Percentiles rank a stretch among this genome's conserved stretches.
Conservation (phyloP, 176 grass and related monocot genomes). For the Carex myosuroides region DNA sequence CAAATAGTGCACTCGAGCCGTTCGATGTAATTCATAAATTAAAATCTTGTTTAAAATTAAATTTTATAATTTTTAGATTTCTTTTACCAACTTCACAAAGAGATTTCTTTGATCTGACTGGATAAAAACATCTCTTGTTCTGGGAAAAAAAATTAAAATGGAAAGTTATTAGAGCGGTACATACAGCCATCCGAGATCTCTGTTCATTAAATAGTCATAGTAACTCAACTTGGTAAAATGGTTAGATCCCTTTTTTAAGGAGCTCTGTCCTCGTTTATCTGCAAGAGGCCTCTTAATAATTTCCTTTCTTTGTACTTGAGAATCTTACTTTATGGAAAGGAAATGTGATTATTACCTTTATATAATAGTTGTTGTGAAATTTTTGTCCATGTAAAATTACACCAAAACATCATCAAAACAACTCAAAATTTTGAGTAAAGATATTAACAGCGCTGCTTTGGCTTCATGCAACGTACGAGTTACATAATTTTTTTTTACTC, state of each 20-base stretch:
- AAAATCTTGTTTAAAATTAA: no score
- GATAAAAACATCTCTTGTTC: neutral
- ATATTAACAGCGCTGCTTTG: no score
- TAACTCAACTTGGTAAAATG: constrained; percentile 9
- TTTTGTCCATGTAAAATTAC: no score
- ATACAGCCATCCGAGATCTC: neutral
- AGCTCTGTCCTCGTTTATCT: neutral
- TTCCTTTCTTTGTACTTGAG: neutral
- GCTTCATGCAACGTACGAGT: no score
- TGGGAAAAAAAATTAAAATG: neutral
- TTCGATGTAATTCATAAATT: no score
- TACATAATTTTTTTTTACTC: no score
- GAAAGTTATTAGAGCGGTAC: neutral
- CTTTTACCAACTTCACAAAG: no score
- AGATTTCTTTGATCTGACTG: neutral
- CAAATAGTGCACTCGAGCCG: no score
- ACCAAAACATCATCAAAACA: no score
- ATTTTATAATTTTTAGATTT: no score
- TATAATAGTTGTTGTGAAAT: neutral
- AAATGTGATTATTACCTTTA: neutral
- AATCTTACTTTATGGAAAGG: neutral
- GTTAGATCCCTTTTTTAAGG: constrained; percentile 15
- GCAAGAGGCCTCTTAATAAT: neutral
- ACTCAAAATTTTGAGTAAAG: no score
- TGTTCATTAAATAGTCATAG: neutral